Base-by-base conservation (phyloP, 176 grass and related monocot species). In the Eleusine coracana region DNA sequence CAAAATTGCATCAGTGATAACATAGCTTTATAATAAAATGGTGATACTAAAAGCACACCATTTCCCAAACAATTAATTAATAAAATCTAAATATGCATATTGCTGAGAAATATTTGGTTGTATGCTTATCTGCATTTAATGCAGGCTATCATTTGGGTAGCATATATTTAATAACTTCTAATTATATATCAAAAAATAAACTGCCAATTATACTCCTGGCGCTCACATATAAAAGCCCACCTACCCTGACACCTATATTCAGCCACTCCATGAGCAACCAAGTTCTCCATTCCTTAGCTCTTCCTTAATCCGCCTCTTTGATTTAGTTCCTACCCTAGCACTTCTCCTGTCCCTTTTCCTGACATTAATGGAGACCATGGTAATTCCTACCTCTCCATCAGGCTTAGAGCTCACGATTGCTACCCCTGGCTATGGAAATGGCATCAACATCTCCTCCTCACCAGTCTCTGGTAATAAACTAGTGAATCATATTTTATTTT, bases 381-480 rank as follows among this genome's bases (percentile, higher is more conserved):
- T 44, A 14, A 34, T 11, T 14, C 0, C 27, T 29, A 38, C 63
- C 11, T 65, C 42, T 11, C 41, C 42, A 39, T 82, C 7, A 81
- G 66, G 73, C 39, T 83, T 94, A 48, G 87, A 91, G 23, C 87
- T 92, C 68, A 87, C 84, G 87, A 83, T 94, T 8, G 89, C 84
- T 27, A 78, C 87, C 21, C 84, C 89, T 37, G 68, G 82, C 15
- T 81, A 81, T 41, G 77, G 87, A 8, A 63, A 63, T 29, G 60
- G 23, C 23, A 11, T 63, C 3, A 0, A 63, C 23, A 63, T 29
- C 60, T 63, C 25, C 3, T 6, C 69, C 12, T 73, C 25, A 10
- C 34, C 78, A 13, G 78, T 46, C 49, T 86, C 61, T 18, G 69
- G 88, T 90, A 87, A 52, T 63, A 63, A 63, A 10, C 23, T 29